A percentile compares a stretch with the other conserved stretches of the same genome.
phyloP scores from a whole-genome alignment of 2,329 filamentous ascomycete genomes.

The Chaetomium sp. region DNA sequence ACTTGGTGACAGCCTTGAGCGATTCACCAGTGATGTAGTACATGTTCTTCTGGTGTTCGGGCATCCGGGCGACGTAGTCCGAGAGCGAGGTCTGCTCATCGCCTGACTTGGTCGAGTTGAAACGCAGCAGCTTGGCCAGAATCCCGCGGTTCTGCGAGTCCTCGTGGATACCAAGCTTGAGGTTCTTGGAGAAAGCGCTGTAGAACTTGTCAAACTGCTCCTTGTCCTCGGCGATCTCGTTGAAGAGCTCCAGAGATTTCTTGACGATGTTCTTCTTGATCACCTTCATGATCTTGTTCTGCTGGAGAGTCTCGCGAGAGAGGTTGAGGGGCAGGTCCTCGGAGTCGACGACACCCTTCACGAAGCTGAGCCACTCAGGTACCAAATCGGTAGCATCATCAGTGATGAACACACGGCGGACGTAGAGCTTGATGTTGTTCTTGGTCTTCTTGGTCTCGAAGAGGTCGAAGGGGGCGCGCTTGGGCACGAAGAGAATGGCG shows the following conservation, averaged over 20 bases:
- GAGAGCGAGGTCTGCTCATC: conserved; percentile 90
- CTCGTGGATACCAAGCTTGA: conserved; percentile 99
- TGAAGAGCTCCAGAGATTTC: conserved; percentile 99
- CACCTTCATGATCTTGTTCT: conserved; percentile 99
- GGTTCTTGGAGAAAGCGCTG: conserved; percentile 98
- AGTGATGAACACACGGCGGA: conserved; percentile 99
- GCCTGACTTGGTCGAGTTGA: conserved; percentile 97
- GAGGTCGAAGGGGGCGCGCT: conserved; percentile 98
- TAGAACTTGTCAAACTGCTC: conserved; percentile 99
- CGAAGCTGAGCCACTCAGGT: conserved; percentile 97
- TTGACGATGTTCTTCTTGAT: conserved; percentile 97
- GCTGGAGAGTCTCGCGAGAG: conserved; percentile 99
- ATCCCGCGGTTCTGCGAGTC: conserved; percentile 91
- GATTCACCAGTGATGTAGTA: conserved; percentile 99
- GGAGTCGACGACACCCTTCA: conserved; percentile 99
- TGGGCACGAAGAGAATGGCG: conserved; percentile 97
- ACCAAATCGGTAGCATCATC: conserved; percentile 99
- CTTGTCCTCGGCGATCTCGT: conserved; percentile 98
- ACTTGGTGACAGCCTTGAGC: conserved; percentile 95
- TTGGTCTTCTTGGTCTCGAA: conserved; percentile 99
- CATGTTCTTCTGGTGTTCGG: conserved; percentile 99
- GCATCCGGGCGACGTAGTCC: conserved; percentile 99
- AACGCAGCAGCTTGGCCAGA: conserved; percentile 97
- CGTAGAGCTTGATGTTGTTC: conserved; percentile 99
- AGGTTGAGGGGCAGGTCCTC: conserved; percentile 99